These are phyloP conservation scores for Aspergillus ostianus DNA, from an alignment of 495 filamentous ascomycete species.

Conservation along the genomic window DNA sequence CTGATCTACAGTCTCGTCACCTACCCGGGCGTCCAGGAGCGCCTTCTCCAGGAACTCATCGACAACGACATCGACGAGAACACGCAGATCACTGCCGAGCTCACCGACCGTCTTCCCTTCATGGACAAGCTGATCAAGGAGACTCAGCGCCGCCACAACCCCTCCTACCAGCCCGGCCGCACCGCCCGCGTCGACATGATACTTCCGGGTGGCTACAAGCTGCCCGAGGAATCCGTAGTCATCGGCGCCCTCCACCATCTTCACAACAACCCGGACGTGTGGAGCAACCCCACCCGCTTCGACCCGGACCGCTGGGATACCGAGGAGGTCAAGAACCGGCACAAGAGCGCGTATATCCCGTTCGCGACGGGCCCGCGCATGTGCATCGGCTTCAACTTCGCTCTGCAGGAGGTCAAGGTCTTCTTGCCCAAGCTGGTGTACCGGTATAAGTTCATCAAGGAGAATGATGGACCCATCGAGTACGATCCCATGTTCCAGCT, in stretches of 20 bases:
- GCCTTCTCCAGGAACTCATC: constrained; percentile 52
- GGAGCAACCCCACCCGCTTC: constrained; percentile 52
- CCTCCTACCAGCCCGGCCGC: constrained; percentile 54
- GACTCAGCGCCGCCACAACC: constrained; percentile 53
- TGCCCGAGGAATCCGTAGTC: constrained; percentile 46
- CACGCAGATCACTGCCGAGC: constrained; percentile 38
- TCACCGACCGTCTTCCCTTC: constrained; percentile 39
- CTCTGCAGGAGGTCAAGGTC: constrained; percentile 52
- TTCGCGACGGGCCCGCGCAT: constrained; percentile 50
- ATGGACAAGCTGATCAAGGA: constrained; percentile 59
- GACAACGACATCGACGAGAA: constrained; percentile 43
- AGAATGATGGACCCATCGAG: constrained; percentile 41
- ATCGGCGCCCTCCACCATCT: constrained; percentile 50
- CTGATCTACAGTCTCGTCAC: constrained; percentile 47
- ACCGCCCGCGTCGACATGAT: constrained; percentile 50
- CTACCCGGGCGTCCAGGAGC: constrained; percentile 51
- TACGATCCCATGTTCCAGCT: constrained; percentile 59
- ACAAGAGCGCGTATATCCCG: constrained; percentile 47
- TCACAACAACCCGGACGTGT: constrained; percentile 51
- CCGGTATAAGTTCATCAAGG: constrained; percentile 48
- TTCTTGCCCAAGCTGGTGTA: constrained; percentile 52
- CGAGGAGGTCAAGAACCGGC: constrained; percentile 43
- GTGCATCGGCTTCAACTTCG: constrained; percentile 62
- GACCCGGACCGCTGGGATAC: constrained; percentile 57
- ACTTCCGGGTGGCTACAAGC: constrained; percentile 53